These are phyloP conservation scores for California macrophylla DNA, from an alignment of 441 rosid genomes.

Conservation along the genomic window DNA sequence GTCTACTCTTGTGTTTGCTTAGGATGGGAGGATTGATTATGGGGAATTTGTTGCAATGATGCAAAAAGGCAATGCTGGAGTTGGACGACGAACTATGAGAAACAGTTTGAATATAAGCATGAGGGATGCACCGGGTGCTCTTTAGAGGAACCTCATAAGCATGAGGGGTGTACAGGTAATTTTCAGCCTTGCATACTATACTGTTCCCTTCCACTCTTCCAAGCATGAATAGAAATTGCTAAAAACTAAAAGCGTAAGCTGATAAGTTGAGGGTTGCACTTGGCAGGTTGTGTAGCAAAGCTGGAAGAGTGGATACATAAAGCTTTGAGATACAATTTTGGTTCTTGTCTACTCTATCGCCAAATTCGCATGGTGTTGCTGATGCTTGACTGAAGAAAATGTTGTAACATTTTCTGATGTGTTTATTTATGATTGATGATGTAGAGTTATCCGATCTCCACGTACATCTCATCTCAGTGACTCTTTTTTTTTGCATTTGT, in stretches of 20 bases:
- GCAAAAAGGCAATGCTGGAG: constrained; percentile 87
- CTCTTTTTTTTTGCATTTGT: too few relatives aligned
- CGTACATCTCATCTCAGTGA: too few relatives aligned
- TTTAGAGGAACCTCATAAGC: constrained; percentile 14
- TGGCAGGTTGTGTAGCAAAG: constrained; percentile 28
- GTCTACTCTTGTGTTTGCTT: neutral
- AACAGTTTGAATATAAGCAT: constrained; percentile 85
- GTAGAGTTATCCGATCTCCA: too few relatives aligned
- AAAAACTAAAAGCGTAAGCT: too few relatives aligned
- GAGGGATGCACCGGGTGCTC: constrained; percentile 57
- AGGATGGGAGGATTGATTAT: constrained; percentile 96
- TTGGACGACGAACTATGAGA: constrained; percentile 86
- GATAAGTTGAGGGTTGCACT: too few relatives aligned
- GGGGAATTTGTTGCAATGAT: constrained; percentile 95
- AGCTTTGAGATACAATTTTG: constrained; percentile 17
- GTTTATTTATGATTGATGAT: too few relatives aligned
- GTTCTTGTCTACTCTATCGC: neutral
- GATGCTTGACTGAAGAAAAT: too few relatives aligned
- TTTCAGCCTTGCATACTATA: neutral
- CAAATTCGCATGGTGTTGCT: too few relatives aligned
- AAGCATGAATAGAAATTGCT: neutral
- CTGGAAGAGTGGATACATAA: constrained; percentile 6
- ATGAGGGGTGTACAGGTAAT: constrained; percentile 33
- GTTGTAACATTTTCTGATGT: too few relatives aligned
- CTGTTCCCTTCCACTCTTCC: too few relatives aligned